Evolutionary conservation across 768 basidiomycete genomes (phyloP), one percentile per base, ranked within the genome.

Genomic region (Mycena indigotica): DNA sequence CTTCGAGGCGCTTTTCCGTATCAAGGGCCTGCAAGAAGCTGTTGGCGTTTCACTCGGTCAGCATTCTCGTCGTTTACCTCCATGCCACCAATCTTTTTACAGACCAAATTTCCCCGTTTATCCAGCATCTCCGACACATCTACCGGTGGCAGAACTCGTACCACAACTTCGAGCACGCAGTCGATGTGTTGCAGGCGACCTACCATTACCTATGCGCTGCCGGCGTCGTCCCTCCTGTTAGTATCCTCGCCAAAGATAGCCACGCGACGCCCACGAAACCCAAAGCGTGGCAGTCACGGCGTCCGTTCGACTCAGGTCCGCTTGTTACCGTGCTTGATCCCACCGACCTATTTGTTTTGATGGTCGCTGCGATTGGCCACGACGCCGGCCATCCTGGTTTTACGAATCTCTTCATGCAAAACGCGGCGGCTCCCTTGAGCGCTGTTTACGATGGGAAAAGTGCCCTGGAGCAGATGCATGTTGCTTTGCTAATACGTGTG

Each of bases 321-420:
- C 61, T 80, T 53, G 67, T 80, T 15, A 73, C 75, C n/a, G 75
- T 73, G 51, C 76, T 90, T 15, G 77, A 73, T 1, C 83, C 85
- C 21, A 79, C 83, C 53, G 95, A 98, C 66, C 73, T 98, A 15
- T 89, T 98, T 65, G 84, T 90, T 1, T 73, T 98, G 15, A 89
- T 89, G 65, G 78, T 99, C 53, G 94, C 93, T 1, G 95, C 95
- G 39, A 93, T 99, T 65, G 97, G 97, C 0, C 97, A 99, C 68
- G 97, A 99, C 71, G 95, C 93, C 17, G 96, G 93, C 0, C 97
- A 99, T 73, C 97, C 97, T 0, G 97, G 97, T 0, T 83, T 98
- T 56, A 90, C 88, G 24, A 98, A 98, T 69, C 76, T 84, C 15
- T 98, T 98, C 74, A 91, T 98, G 91, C 92, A 93, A 87, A 97